Conservation (phyloP, 2,329 filamentous ascomycete species). For the Ophiostoma tasmaniense region DNA sequence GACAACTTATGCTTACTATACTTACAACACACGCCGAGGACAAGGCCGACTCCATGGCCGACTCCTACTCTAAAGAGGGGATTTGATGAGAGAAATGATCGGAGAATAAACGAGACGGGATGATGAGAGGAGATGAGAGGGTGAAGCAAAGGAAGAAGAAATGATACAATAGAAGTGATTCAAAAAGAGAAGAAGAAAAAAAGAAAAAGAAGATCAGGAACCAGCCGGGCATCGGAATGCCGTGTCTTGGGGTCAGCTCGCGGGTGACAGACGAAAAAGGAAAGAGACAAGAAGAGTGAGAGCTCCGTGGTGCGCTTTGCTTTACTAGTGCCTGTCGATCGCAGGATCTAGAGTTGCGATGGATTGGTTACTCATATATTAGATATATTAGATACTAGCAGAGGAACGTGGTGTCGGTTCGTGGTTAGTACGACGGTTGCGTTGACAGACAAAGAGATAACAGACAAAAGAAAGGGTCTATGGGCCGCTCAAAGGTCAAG, state of each 20-base stretch:
- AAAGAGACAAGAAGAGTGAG: too few species aligned
- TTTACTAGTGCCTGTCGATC: too few species aligned
- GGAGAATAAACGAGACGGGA: neutral
- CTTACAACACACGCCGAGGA: neutral
- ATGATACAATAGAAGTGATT: neutral
- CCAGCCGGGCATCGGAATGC: conserved; percentile 2
- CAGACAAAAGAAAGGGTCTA: too few species aligned
- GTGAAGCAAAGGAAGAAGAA: neutral
- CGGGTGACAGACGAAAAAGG: neutral
- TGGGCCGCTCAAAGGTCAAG: too few species aligned
- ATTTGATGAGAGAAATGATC: neutral
- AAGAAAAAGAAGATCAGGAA: neutral
- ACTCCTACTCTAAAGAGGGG: neutral
- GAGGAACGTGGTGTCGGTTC: too few species aligned
- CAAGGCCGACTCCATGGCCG: neutral
- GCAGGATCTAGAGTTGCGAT: too few species aligned
- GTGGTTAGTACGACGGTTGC: too few species aligned
- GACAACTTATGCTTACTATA: neutral
- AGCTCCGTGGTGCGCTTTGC: too few species aligned
- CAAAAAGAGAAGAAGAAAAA: neutral
- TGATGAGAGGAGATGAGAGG: neutral
- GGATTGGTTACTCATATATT: too few species aligned
- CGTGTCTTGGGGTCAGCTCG: neutral
- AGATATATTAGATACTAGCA: too few species aligned
- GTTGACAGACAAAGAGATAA: too few species aligned